Conservation (phyloP, 2,329 filamentous ascomycete species). For the Cordyceps tenuipes region DNA sequence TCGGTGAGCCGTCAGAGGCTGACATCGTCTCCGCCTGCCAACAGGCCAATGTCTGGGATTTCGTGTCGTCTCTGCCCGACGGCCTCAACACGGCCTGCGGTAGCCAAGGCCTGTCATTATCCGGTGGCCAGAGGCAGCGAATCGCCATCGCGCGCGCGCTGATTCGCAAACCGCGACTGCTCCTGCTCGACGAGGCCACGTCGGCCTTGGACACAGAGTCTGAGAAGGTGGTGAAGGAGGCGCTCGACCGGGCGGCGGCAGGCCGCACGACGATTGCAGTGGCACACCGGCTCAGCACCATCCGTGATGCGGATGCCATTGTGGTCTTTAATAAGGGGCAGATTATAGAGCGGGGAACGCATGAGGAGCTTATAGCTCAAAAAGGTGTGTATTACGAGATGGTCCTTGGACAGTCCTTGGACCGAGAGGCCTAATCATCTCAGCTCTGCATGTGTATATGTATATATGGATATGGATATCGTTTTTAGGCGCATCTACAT, state of each 20-base stretch:
- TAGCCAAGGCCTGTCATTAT: constrained; percentile 59
- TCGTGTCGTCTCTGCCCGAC: constrained; percentile 46
- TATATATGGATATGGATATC: neutral
- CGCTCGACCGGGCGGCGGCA: constrained; percentile 40
- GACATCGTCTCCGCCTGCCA: constrained; percentile 41
- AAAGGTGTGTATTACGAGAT: constrained; percentile 45
- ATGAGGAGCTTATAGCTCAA: constrained; percentile 45
- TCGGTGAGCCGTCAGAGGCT: constrained; percentile 23
- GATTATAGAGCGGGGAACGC: constrained; percentile 52
- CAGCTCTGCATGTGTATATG: neutral
- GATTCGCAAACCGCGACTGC: constrained; percentile 54
- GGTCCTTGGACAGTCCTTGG: constrained; percentile 37
- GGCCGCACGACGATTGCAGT: constrained; percentile 52
- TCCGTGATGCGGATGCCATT: constrained; percentile 53
- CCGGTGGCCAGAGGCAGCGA: constrained; percentile 64
- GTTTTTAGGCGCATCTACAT: no score
- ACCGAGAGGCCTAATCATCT: constrained; percentile 21
- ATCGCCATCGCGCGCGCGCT: constrained; percentile 66
- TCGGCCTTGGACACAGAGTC: constrained; percentile 54
- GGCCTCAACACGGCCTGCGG: constrained; percentile 57
- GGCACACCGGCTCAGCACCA: constrained; percentile 49
- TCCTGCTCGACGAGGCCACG: constrained; percentile 69
- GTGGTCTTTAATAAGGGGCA: constrained; percentile 43
- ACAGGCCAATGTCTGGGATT: constrained; percentile 48
- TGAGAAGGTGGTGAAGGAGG: constrained; percentile 56